Base-by-base conservation (phyloP, 2,329 filamentous ascomycete genomes). In the Beauveria brongniartii region DNA sequence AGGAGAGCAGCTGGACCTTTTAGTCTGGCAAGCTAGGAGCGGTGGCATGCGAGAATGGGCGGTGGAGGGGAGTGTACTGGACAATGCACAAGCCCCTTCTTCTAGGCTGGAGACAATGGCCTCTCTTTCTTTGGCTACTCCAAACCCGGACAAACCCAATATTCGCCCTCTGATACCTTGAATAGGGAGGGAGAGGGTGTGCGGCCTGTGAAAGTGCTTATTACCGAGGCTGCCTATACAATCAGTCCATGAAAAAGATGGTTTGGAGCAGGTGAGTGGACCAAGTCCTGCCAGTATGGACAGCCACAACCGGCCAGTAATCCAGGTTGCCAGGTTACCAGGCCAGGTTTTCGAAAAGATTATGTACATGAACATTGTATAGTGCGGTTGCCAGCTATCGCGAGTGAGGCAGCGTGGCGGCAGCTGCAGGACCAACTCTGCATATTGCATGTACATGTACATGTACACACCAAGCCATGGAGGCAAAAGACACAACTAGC, bases 171-270 rank as follows among this genome's bases (percentile, higher is more conserved):
- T 34, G 50, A 9, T 48, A 20, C 43, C 20, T 48, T 14, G 28
- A 61, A 6, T 10, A 18, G 20, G n/a, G 34, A 46, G 26, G 22
- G 16, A 22, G 43, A 24, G 53, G 46, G 59, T 20, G 46, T 55
- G 44, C 52, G 46, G 59, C 59, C 52, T 61, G 59, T 61, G 59
- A 61, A 55, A 56, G 51, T 20, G 59, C 8, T 56, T 55, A 50
- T 56, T 56, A 51, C 53, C 53, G 53, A 61, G 59, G 59, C 59
- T 24, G 59, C 53, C 53, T 44, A 51, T 56, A 26, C 34, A 46
- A 54, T 56, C n/a, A 9, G 52, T 37, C 28, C 12, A 43, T 18
- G 20, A 40, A 41, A 20, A 14, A 50, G 43, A 41, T 16, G 28
- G 16, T 28, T 48, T 20, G 18, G 4, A 59, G 28, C 30, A 55